Evolutionary conservation across 495 filamentous ascomycete genomes (phyloP), one percentile per base, ranked within the genome.

Genomic region (Penicillium manginii): DNA sequence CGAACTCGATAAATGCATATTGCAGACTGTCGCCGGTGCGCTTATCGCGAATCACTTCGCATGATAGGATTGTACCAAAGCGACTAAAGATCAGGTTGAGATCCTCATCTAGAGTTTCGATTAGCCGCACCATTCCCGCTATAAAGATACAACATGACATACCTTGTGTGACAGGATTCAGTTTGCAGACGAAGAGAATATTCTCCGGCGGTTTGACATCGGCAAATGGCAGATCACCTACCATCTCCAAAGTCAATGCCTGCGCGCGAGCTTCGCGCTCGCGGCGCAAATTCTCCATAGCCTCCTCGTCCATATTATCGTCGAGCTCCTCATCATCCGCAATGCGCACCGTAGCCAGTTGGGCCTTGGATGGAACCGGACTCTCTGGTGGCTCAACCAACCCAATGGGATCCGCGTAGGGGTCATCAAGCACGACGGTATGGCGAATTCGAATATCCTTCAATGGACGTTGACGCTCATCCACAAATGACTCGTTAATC

Each of bases 161-260:
- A 86, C 84, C 84, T 85, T 87, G 86, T 50, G 94, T 98, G 47
- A 98, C 92, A 0, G 96, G 96, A 60, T 98, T 98, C 21, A 98
- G 80, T 71, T 98, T 98, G 87, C 94, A 98, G 57, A 98, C 94
- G 67, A 98, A 98, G 12, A 98, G 80, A 26, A 98, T 87, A 68
- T 98, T 97, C 75, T 98, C 94, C 1, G 94, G 94, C 6, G 94
- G 94, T 60, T 96, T 97, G 70, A 98, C 93, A 74, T 98, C 94
- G 55, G 94, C 94, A 70, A 97, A 98, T 11, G 94, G 96, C 55
- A 98, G 81, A 73, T 98, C 94, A 21, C 94, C 94, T 70, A 98
- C 92, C 88, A 98, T 97, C 71, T 98, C 94, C 42, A 98, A 79
- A 0, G 94, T 98, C 60, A 98, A 72, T 2, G 94, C 94, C 69